These are phyloP conservation scores for Lipomyces sp. DNA, from an alignment of 805 yeast genomes.

Conservation along the genomic window DNA sequence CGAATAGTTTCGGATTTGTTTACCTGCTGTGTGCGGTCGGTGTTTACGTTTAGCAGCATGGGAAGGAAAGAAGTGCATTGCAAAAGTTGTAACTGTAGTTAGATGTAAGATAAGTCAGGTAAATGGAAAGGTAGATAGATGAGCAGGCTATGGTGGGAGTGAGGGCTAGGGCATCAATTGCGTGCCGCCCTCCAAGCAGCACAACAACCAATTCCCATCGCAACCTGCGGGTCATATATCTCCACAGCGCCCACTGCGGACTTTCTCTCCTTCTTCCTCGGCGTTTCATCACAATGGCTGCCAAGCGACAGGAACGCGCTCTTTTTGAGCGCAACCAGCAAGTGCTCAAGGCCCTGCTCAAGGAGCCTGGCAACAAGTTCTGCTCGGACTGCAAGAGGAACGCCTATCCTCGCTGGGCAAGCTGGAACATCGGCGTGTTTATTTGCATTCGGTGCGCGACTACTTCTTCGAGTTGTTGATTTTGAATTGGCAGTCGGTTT, in stretches of 20 bases:
- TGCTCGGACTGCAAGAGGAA: slow-evolving; percentile 93
- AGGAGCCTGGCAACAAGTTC: slow-evolving; percentile 68
- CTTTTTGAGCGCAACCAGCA: slow-evolving; percentile 57
- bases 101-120: too few species aligned
- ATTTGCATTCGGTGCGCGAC: slow-evolving; percentile 59
- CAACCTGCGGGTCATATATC: too few species aligned
- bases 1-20: slow-evolving; percentile 29
- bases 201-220: too few species aligned
- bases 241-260: too few species aligned
- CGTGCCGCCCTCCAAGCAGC: too few species aligned
- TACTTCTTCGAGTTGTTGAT: not conserved
- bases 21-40: slow-evolving; percentile 32
- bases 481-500: not conserved
- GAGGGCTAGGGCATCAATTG: too few species aligned
- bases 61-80: too few species aligned
- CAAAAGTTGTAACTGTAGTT: too few species aligned
- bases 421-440: slow-evolving; percentile 92
- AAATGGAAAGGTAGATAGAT: too few species aligned
- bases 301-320: slow-evolving; percentile 32
- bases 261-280: too few species aligned
- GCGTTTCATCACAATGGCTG: slow-evolving; percentile 24
- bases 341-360: slow-evolving; percentile 68
- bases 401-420: slow-evolving; percentile 95
- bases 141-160: too few species aligned
- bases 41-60: slow-evolving; percentile 26